A percentile compares a stretch with the other conserved stretches of the same genome.
These are phyloP conservation scores for Euphorbia schlechtendalii DNA, from an alignment of 441 rosid species.

Conservation along the genomic window DNA sequence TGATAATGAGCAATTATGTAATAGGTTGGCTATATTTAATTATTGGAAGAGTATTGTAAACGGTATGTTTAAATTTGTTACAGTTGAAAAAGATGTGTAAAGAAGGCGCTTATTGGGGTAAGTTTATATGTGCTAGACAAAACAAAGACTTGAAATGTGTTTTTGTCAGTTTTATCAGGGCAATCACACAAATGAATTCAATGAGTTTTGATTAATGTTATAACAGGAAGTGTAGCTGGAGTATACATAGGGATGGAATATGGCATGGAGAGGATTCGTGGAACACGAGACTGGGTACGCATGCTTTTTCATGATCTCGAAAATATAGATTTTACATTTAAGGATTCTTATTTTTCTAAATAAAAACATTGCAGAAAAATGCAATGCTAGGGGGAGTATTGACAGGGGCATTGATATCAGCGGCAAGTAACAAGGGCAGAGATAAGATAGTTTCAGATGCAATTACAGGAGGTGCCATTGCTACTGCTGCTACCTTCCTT, in stretches of 20 bases:
- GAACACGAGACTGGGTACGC: slow-evolving; percentile 64
- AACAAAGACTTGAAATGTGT: too few species aligned
- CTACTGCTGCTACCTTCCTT: slow-evolving; percentile 62
- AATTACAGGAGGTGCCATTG: slow-evolving; percentile 64
- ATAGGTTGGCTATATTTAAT: too few species aligned
- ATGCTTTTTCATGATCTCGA: neutral
- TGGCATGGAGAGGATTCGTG: slow-evolving; percentile 60
- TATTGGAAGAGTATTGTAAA: too few species aligned
- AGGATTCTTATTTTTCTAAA: too few species aligned
- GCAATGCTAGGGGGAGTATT: slow-evolving; percentile 69
- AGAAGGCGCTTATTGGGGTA: too few species aligned
- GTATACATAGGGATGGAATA: slow-evolving; percentile 62
- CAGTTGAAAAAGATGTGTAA: too few species aligned
- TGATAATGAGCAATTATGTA: too few species aligned
- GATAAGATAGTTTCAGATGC: slow-evolving; percentile 55
- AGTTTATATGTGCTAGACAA: too few species aligned
- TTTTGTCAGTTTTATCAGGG: too few species aligned
- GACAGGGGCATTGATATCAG: slow-evolving; percentile 61
- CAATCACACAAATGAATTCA: too few species aligned
- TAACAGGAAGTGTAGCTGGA: slow-evolving; percentile 54
- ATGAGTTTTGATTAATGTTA: neutral
- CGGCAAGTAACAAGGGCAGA: slow-evolving; percentile 34
- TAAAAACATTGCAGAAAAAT: slow-evolving; percentile 47
- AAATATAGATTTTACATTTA: too few species aligned
- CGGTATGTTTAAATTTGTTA: too few species aligned